A percentile compares a stretch with the other conserved stretches of the same genome.
These are phyloP conservation scores for Coniella lustricola DNA, from an alignment of 2,329 filamentous ascomycete genomes.

Conservation along the genomic window DNA sequence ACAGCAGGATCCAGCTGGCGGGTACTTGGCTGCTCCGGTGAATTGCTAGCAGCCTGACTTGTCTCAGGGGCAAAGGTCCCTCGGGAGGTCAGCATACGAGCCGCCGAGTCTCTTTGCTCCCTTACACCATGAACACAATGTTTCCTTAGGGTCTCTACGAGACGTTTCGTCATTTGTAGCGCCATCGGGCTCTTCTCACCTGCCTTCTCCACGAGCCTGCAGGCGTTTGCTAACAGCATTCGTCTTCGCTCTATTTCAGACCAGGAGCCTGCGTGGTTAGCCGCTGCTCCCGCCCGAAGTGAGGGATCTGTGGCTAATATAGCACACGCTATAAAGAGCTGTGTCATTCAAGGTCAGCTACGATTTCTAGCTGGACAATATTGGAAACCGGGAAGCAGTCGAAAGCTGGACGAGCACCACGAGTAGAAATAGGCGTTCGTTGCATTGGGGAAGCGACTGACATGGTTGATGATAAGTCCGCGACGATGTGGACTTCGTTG, in stretches of 20 bases:
- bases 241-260: slow-evolving; percentile 12
- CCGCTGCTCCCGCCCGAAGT: neutral
- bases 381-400: no score
- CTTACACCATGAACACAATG: slow-evolving; percentile 10
- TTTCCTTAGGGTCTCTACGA: slow-evolving; percentile 13
- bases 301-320: slow-evolving; percentile 16
- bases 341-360: neutral
- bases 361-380: neutral
- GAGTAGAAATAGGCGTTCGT: neutral
- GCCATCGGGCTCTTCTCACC: slow-evolving; percentile 16
- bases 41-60: no score
- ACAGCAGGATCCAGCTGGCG: no score
- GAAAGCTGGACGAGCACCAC: neutral
- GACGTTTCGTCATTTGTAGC: slow-evolving; percentile 11
- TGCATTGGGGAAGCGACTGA: neutral
- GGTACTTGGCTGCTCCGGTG: no score
- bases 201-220: slow-evolving; percentile 14
- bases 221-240: slow-evolving; percentile 14
- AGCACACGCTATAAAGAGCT: slow-evolving; percentile 16
- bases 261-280: no score
- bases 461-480: slow-evolving; percentile 9
- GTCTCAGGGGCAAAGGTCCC: neutral
- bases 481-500: slow-evolving; percentile 7
- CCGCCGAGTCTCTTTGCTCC: neutral
- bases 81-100: no score